phyloP scores from a whole-genome alignment of 441 rosid genomes.

The Biscutella auriculata region DNA sequence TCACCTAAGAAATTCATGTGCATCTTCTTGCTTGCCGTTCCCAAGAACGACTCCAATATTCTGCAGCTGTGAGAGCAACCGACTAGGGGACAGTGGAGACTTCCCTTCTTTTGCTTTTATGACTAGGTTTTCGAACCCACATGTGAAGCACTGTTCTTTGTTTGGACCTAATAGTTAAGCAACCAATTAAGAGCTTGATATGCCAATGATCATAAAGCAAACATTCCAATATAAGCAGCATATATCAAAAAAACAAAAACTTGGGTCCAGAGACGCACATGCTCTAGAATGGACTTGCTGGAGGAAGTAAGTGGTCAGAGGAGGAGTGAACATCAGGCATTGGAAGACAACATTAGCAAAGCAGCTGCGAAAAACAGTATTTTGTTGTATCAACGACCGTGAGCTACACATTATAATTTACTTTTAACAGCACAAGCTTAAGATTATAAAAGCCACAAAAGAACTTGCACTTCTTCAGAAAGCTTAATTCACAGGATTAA shows the following conservation, averaged over 20 bases:
- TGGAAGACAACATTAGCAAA: conserved; percentile 91
- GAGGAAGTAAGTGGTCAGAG: conserved; percentile 70
- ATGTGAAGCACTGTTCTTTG: conserved; percentile 76
- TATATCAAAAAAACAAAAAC: not conserved
- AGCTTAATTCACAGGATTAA: not conserved
- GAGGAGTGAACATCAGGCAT: conserved; percentile 87
- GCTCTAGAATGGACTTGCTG: conserved; percentile 72
- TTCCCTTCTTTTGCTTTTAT: conserved; percentile 55
- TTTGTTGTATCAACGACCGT: conserved; percentile 5
- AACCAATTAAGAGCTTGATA: conserved; percentile 5
- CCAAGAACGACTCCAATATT: conserved; percentile 65
- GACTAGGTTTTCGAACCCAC: conserved; percentile 73
- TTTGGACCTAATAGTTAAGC: conserved; percentile 39
- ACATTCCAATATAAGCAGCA: not conserved
- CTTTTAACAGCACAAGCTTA: conserved; percentile 1
- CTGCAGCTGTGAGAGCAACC: conserved; percentile 60
- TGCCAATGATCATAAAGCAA: not conserved
- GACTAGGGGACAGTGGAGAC: conserved; percentile 56
- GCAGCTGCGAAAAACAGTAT: conserved; percentile 50
- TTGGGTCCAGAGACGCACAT: conserved; percentile 39
- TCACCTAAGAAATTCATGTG: conserved; percentile 94
- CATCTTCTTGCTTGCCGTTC: conserved; percentile 90
- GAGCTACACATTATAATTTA: not conserved
- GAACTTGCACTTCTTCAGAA: not conserved
- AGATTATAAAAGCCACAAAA: not conserved